Percentiles rank a stretch among this genome's conserved stretches.
phyloP scores from a whole-genome alignment of 371 early-diverging fungal genomes.

The Mortierella sp. region DNA sequence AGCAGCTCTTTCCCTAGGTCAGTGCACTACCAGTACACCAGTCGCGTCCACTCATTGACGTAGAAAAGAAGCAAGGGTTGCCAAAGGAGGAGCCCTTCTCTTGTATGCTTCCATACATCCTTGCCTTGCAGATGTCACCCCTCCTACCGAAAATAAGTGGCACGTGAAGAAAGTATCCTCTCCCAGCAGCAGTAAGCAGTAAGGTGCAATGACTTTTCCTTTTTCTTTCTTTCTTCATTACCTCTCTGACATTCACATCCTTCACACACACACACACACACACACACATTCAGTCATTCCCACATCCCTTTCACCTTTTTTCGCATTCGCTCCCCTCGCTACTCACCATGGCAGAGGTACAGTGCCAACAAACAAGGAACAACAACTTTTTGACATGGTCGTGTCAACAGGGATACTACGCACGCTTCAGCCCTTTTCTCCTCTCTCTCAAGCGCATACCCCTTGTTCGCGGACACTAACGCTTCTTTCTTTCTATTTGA shows the following conservation, averaged over 20 bases:
- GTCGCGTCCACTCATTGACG: neutral
- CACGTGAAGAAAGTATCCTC: constrained; percentile 5
- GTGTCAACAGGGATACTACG: neutral
- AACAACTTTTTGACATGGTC: neutral
- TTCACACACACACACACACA: neutral
- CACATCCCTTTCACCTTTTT: neutral
- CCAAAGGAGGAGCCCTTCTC: too few relatives aligned
- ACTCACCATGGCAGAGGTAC: constrained; percentile 16
- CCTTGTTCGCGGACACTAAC: neutral
- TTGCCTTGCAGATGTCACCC: neutral
- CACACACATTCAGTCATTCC: neutral
- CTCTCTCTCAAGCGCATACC: neutral
- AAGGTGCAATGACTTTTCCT: neutral
- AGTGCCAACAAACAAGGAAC: neutral
- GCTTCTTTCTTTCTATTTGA: neutral
- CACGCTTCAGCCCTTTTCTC: neutral
- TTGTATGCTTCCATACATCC: too few relatives aligned
- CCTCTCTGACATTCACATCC: neutral
- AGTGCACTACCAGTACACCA: neutral
- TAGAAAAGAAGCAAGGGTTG: neutral
- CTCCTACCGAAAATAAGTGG: neutral
- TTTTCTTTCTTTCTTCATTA: too few relatives aligned
- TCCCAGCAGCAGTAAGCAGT: neutral
- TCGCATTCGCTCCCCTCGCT: neutral
- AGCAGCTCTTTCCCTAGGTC: too few relatives aligned